A percentile compares a stretch with the other conserved stretches of the same genome.
phyloP scores from a whole-genome alignment of 148 eudicot genomes.

The Cornus kousa region DNA sequence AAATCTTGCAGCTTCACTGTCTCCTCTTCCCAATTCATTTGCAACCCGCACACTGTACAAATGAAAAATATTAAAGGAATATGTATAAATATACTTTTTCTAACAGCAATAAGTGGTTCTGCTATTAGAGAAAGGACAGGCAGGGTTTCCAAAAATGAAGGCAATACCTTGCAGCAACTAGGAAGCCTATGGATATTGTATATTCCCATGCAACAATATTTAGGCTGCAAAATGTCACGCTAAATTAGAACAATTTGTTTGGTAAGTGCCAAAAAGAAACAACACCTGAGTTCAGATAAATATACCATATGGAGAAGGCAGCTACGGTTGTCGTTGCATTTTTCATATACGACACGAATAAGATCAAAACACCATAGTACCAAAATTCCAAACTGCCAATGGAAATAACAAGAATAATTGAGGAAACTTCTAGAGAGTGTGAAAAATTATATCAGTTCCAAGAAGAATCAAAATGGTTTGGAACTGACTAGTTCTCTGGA shows the following conservation, averaged over 20 bases:
- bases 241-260: not conserved
- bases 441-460: not conserved
- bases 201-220: slow-evolving; percentile 58
- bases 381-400: slow-evolving; percentile 59
- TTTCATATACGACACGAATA: slow-evolving; percentile 63
- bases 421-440: not conserved
- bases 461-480: not conserved
- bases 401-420: not conserved
- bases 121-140: not conserved
- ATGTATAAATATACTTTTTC: too few species aligned
- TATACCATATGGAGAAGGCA: slow-evolving; percentile 75
- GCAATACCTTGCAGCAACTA: slow-evolving; percentile 59
- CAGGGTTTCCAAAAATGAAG: not conserved
- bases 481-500: too few species aligned
- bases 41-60: slow-evolving; percentile 62
- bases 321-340: slow-evolving; percentile 67
- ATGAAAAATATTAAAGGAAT: slow-evolving; percentile 1
- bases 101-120: too few species aligned
- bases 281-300: not conserved
- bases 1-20: slow-evolving; percentile 61
- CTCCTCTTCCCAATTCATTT: slow-evolving; percentile 75
- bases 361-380: slow-evolving; percentile 66
- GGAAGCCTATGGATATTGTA: slow-evolving; percentile 69
- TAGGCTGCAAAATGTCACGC: slow-evolving; percentile 42
- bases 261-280: not conserved